Conservation (phyloP, 169 alveolate genomes). For the Eimeria sp. region DNA sequence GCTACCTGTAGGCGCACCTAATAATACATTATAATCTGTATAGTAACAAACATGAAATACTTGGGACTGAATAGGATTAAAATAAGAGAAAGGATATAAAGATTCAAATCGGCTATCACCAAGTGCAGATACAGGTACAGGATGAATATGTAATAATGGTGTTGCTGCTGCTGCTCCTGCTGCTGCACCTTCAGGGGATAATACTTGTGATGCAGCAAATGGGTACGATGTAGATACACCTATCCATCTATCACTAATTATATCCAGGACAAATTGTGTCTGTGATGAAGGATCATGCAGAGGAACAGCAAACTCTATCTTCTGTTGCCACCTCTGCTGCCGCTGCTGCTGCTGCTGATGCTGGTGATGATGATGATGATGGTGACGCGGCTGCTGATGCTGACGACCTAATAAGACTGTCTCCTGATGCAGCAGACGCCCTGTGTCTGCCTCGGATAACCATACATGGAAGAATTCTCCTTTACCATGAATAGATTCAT, state of each 20-base stretch:
- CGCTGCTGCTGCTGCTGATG: slow-evolving; percentile 77
- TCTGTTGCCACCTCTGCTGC: not conserved
- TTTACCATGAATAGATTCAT: slow-evolving; percentile 70
- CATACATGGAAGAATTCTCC: slow-evolving; percentile 83
- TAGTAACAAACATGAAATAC: slow-evolving; percentile 96
- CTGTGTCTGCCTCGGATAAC: slow-evolving; percentile 79
- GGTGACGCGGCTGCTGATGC: not conserved
- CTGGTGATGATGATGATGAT: not conserved
- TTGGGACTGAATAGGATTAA: slow-evolving; percentile 88
- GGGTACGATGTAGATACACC: slow-evolving; percentile 62
- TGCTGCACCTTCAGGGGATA: slow-evolving; percentile 77
- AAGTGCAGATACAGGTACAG: slow-evolving; percentile 84
- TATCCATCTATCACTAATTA: slow-evolving; percentile 85
- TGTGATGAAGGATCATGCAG: slow-evolving; percentile 82
- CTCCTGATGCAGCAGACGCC: slow-evolving; percentile 84
- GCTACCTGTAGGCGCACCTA: slow-evolving; percentile 99
- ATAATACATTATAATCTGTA: slow-evolving; percentile 97
- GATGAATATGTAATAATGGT: slow-evolving; percentile 84
- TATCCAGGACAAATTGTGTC: slow-evolving; percentile 78
- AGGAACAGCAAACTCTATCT: slow-evolving; percentile 83
- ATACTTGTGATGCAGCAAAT: slow-evolving; percentile 5
- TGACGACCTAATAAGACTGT: slow-evolving; percentile 46
- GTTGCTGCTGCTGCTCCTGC: slow-evolving; percentile 85
- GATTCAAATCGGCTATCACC: slow-evolving; percentile 80
- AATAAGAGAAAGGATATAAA: slow-evolving; percentile 84